Evolutionary conservation across 208 protist genomes (phyloP), one percentile per base, ranked within the genome.

Genomic region (Wallacemonas rigidus): DNA sequence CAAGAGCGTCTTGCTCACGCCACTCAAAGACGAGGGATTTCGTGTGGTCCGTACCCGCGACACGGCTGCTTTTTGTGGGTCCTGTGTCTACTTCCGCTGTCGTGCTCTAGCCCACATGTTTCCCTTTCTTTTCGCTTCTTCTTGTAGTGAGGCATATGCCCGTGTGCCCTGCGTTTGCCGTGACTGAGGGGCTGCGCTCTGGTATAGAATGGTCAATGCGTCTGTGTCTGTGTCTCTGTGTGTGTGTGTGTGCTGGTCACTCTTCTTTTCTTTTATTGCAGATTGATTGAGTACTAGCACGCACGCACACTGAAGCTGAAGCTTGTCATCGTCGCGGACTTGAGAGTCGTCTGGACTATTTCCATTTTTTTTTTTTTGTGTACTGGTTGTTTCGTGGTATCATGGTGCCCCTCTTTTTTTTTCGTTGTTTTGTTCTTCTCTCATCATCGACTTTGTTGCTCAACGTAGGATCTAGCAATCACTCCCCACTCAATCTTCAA

Each of bases 381-480:
- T 61, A 62, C 51, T 44, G 1, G 57, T 71, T 60, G 58, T 58
- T 38, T 55, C n/a, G 15, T 67, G 54, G 55, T 67, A 70, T 67
- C 45, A 43, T 77, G 26, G 12, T 74, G 47, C 26, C 7, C 47
- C 54, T 55, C 54, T 8, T 54, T 2, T 44, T 75, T 47, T 44
- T 57, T 50, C 70, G 38, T 71, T 51, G 3, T 45, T 48, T 4
- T 41, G 38, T 62, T 62, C 26, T 38, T 62, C 38, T 26, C 26
- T 26, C 26, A 26, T 26, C 38, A 15, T 35, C 60, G 17, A 50
- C 26, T 41, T 65, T 65, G 60, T 65, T 65, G 60, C 60, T 65
- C 60, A 53, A 65, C 60, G 60, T 65, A 65, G 60, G 60, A 65
- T 65, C 40, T 65, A 65, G 60, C 60, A 65, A n/a, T 62, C 56